A percentile compares a stretch with the other conserved stretches of the same genome.
phyloP scores from a whole-genome alignment of 108 stramenopile species.

The Nitzschia inconspicua region DNA sequence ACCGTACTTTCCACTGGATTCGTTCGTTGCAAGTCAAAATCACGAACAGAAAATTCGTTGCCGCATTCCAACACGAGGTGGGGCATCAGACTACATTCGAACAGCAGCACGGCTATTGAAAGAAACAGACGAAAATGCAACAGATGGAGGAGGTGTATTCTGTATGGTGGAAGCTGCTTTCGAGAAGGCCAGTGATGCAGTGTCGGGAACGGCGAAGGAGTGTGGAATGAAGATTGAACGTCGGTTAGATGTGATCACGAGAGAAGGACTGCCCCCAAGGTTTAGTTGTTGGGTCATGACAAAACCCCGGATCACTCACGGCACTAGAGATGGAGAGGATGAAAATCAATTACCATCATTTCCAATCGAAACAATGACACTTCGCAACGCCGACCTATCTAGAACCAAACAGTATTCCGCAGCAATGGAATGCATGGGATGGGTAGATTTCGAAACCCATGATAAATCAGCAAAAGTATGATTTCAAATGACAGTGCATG shows the following conservation, averaged over 20 bases:
- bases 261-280: constrained; percentile 22
- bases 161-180: constrained; percentile 29
- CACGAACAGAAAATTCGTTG: constrained; percentile 35
- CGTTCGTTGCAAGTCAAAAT: constrained; percentile 31
- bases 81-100: constrained; percentile 24
- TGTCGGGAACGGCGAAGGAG: constrained; percentile 7
- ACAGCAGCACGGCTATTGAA: constrained; percentile 18
- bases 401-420: constrained; percentile 28
- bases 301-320: not conserved
- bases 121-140: not conserved
- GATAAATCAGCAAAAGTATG: too few relatives aligned
- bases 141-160: constrained; percentile 9
- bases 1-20: constrained; percentile 30
- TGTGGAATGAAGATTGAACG: constrained; percentile 1
- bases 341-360: not conserved
- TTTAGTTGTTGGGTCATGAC: constrained; percentile 35
- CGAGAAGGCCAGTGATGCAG: constrained; percentile 12
- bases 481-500: too few relatives aligned
- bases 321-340: not conserved
- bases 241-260: constrained; percentile 28
- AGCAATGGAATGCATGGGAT: constrained; percentile 34
- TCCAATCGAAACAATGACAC: constrained; percentile 25
- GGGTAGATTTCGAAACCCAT: constrained; percentile 40
- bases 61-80: constrained; percentile 28
- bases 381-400: constrained; percentile 21